These are phyloP conservation scores for Nemania sp. DNA, from an alignment of 2,329 filamentous ascomycete species.

Conservation along the genomic window DNA sequence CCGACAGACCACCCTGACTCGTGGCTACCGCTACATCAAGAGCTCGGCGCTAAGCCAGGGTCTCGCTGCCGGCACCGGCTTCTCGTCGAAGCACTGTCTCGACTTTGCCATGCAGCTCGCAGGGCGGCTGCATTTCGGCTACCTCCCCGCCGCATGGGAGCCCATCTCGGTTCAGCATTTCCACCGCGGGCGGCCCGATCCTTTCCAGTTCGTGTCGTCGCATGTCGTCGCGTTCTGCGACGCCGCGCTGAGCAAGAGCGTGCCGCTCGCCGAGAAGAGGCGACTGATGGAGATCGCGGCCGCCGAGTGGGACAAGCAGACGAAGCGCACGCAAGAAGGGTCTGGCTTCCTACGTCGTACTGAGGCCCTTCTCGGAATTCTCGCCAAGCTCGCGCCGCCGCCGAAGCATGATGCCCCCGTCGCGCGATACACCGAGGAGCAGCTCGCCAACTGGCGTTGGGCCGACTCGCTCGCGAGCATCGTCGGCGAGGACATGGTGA, in stretches of 20 bases:
- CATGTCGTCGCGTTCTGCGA: conserved; percentile 15
- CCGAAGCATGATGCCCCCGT: background rate
- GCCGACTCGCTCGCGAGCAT: conserved; percentile 10
- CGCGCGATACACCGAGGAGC: conserved; percentile 7
- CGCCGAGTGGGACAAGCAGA: conserved; percentile 6
- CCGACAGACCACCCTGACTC: conserved; percentile 14
- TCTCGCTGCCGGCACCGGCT: conserved; percentile 7
- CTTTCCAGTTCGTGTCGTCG: conserved; percentile 8
- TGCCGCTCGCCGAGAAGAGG: conserved; percentile 8
- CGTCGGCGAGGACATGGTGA: conserved; percentile 1
- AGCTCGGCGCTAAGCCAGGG: conserved; percentile 10
- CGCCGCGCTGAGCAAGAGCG: conserved; percentile 5
- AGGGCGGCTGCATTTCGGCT: conserved; percentile 12
- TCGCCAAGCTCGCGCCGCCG: conserved; percentile 9
- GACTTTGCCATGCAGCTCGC: conserved; percentile 17
- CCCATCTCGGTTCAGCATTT: conserved; percentile 18
- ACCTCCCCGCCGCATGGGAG: conserved; percentile 12
- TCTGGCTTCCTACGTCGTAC: conserved; percentile 16
- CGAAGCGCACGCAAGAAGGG: conserved; percentile 11
- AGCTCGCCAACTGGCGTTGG: conserved; percentile 16
- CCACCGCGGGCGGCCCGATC: conserved; percentile 15
- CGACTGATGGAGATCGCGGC: conserved; percentile 1
- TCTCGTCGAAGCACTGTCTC: conserved; percentile 16
- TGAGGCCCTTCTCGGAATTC: conserved; percentile 13
- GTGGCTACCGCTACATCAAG: conserved; percentile 17